These are phyloP conservation scores for Penicillium waksmanii DNA, from an alignment of 495 filamentous ascomycete species.

Conservation along the genomic window DNA sequence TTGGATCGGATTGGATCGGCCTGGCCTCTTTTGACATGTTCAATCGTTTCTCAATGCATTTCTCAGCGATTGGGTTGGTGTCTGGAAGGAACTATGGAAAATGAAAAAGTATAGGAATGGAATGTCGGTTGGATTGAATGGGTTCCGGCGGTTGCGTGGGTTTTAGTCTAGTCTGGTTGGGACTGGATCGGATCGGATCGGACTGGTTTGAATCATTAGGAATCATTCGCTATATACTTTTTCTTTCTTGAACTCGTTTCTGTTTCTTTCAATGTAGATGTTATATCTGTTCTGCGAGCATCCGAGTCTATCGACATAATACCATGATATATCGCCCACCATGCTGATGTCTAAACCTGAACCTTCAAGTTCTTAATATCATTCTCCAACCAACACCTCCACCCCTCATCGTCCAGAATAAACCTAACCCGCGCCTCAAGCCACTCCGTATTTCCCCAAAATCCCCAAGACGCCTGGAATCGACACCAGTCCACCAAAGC, in stretches of 20 bases:
- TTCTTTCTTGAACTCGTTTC: neutral
- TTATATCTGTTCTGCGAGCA: too few species aligned
- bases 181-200: neutral
- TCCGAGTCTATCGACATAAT: too few species aligned
- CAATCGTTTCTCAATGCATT: constrained; percentile 40
- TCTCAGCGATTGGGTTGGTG: constrained; percentile 44
- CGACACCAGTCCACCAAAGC: constrained; percentile 47
- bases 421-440: constrained; percentile 42
- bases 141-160: neutral
- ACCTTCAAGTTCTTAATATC: neutral
- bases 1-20: neutral
- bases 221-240: constrained; percentile 1
- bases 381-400: constrained; percentile 35
- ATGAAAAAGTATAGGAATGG: constrained; percentile 26
- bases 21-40: constrained; percentile 18
- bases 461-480: constrained; percentile 49
- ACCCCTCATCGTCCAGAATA: constrained; percentile 33
- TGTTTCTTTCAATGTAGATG: neutral
- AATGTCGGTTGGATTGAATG: constrained; percentile 15
- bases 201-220: neutral
- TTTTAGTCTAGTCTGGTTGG: neutral
- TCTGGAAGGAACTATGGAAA: constrained; percentile 30
- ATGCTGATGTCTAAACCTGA: neutral
- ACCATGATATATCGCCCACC: too few species aligned
- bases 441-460: constrained; percentile 49